Evolutionary conservation across 805 yeast species (phyloP).

Genomic region (Pichia nakasei): DNA sequence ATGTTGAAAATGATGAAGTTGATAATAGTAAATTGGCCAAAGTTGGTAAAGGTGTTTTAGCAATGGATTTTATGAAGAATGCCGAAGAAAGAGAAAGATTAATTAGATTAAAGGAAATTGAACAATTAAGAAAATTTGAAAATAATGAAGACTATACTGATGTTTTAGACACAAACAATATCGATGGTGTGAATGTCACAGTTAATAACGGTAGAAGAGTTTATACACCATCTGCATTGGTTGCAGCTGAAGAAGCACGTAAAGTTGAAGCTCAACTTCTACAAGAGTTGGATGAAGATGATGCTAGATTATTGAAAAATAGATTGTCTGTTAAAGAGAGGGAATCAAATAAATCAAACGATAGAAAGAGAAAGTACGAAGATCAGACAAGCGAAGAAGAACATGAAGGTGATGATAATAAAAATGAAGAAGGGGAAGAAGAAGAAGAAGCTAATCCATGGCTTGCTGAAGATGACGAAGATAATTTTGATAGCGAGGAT

Average conservation of each 20-base stretch:
- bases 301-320: slow-evolving; percentile 36
- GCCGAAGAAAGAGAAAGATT: slow-evolving; percentile 67
- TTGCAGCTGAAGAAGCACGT: slow-evolving; percentile 30
- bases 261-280: slow-evolving; percentile 28
- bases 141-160: slow-evolving; percentile 33
- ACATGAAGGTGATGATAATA: background rate
- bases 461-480: slow-evolving; percentile 28
- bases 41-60: slow-evolving; percentile 82
- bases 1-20: slow-evolving; percentile 34
- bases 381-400: slow-evolving; percentile 9
- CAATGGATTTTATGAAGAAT: slow-evolving; percentile 91
- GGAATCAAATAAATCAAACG: slow-evolving; percentile 1
- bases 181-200: slow-evolving; percentile 40
- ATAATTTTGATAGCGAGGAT: slow-evolving; percentile 10
- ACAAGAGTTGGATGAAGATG: slow-evolving; percentile 44
- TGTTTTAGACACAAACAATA: slow-evolving; percentile 30
- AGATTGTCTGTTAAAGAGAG: slow-evolving; percentile 25
- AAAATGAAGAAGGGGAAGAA: slow-evolving; percentile 6
- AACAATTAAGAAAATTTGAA: slow-evolving; percentile 39
- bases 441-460: slow-evolving; percentile 40
- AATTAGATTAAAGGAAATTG: slow-evolving; percentile 47
- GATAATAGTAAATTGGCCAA: slow-evolving; percentile 32
- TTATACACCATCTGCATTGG: slow-evolving; percentile 56
- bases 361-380: slow-evolving; percentile 1
- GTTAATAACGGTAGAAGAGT: slow-evolving; percentile 73